Evolutionary conservation across 192 early-diverging fungal species (phyloP), one percentile per base, ranked within the genome.

Genomic region (Backusella circina): DNA sequence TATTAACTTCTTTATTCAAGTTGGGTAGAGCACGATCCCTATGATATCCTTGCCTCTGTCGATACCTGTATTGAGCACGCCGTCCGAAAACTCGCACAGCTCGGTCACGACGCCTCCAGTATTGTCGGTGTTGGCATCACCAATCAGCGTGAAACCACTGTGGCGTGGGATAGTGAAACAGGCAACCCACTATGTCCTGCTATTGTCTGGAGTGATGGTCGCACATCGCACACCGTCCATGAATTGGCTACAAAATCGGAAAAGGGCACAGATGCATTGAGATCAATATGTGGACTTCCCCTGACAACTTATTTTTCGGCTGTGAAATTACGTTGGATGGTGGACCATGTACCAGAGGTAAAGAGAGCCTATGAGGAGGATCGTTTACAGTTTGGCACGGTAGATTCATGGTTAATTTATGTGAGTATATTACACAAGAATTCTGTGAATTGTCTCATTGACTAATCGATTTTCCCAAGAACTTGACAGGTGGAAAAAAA

Each of bases 401-500:
- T 98, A 64, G 96, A 98, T 84, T 90, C 95, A 10, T 98, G 96
- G 95, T 83, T 98, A 65, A 93, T 97, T 80, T 97, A 95, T 81
- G 91, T 92, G 85, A 74, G 86, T 74, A 32, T 3, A 61, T 61
- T 61, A 61, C 54, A 61, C 54, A 61, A 3, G 1, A 51, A 12
- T 15, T n/a, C n/a, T 47, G 21, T 16, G 39, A 18, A 31, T 72
- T 28, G 12, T 16, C 21, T 15, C 16, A 72, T 61, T 65, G 35
- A 39, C 41, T 13, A 61, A 3, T 71, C 15, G 12, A 35, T 35
- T 37, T 13, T 61, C n/a, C 23, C 35, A 37, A 93, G 90, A 95
- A 96, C 79, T 81, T 98, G 67, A 96, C 96, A 8, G 96, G 96
- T 68, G 91, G 90, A 36, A 68, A 75, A 16, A 68, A 90, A 21